Evolutionary conservation across 306 rosid genomes (phyloP), one percentile per base, ranked within the genome.

Genomic region (Prunus campanulata): DNA sequence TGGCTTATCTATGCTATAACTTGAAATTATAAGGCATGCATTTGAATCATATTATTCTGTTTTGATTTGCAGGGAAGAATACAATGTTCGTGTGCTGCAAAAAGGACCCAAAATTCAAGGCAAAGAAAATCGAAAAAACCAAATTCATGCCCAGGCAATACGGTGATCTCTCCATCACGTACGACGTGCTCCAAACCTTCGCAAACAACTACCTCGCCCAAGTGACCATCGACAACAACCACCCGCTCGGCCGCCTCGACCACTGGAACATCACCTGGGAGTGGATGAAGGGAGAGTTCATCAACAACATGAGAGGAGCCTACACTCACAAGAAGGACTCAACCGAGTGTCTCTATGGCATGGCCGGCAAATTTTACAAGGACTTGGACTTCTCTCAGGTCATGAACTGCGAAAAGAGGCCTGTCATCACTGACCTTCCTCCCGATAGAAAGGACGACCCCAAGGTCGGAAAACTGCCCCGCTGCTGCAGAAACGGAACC

Each of bases 241-340:
- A 90, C 80, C 93, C 97, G 0, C 56, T 94, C 1, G 96, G 97
- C 25, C 90, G 98, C 14, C 94, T 94, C 0, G 98, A 94, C 63
- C 96, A 87, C 22, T 91, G 98, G 97, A 94, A 94, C 78, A 8
- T 94, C 5, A 86, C 98, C 8, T 94, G 94, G 93, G 96, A 94
- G 56, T 94, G 98, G 98, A 87, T 75, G 75, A 76, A 72, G 1
- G 97, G 96, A 7, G 98, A 94, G 79, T 91, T 94, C 88, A 94
- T 94, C 24, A 71, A 69, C 76, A 70, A 71, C 64, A 80, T 89
- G 82, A 86, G 91, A 86, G 97, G 98, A 4, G 96, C 91, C 2
- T 94, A 71, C 65, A 79, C 98, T 16, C 90, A 70, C 79, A 74
- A 54, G 9, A 84, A 30, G 60, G 96, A 91, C 71, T 62, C 59